Base-by-base conservation (phyloP, 139 green algal genomes). In the Limnomonas spitsbergensis region DNA sequence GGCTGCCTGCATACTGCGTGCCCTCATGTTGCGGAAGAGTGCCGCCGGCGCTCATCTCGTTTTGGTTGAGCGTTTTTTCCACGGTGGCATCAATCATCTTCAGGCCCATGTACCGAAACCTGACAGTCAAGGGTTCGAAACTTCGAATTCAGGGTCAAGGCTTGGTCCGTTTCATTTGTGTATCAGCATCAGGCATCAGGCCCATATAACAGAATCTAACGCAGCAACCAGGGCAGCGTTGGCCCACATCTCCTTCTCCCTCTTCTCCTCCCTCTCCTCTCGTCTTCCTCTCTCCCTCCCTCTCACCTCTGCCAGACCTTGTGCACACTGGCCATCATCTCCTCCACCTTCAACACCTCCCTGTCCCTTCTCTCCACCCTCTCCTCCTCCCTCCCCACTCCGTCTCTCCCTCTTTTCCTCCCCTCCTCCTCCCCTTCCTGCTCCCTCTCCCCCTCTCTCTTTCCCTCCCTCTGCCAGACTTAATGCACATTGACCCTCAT, bases 61-160 rank as follows among this genome's bases (percentile, higher is more conserved):
- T 73, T 32, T 73, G 35, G 29, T 61, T 73, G 27, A 69, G 34
- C 2, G 69, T 38, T 24, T 3, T 69, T 7, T 67, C 29, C 3
- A 69, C 3, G 2, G 36, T 14, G 20, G n/a, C 24, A 39, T 78
- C 39, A 7, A 69, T 67, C 26, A 78, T 27, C 4, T 69, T 69
- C 40, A 80, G 24, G 24, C 81, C 69, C n/a, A 77, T 61, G 66
- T 78, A 85, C 6, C 81, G 77, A 38, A 76, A 85, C 75, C 80
- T 85, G 75, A 2, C 35, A 1, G 0, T 37, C 27, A 20, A 2
- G 69, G 69, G 38, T 26, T 38, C 20, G 38, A 39, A 6, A 32
- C 61, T 70, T 37, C 61, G 61, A 14, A 9, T 14, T 14, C 20
- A 70, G 9, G 26, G 4, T 14, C 26, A 6, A 14, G 4, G n/a